These are phyloP conservation scores for Suhomyces sp. DNA, from an alignment of 805 yeast species.

Conservation along the genomic window DNA sequence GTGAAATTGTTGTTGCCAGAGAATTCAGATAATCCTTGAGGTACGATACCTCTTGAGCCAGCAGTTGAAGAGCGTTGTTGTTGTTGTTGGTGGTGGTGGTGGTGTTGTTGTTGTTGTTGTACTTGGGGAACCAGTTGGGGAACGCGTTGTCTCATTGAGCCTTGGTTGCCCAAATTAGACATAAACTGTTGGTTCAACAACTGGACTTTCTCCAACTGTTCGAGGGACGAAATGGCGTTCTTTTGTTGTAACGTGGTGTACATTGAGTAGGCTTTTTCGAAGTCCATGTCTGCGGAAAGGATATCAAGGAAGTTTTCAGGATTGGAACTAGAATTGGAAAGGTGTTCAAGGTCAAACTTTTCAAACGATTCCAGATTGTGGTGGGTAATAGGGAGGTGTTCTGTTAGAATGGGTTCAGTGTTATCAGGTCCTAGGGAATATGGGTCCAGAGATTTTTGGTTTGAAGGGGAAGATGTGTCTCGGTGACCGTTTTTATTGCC, in stretches of 20 bases:
- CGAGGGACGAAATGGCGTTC: conserved; percentile 31
- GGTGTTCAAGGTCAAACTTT: too few species aligned
- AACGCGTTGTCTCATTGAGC: too few species aligned
- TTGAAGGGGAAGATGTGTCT: too few species aligned
- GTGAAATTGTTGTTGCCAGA: conserved; percentile 8
- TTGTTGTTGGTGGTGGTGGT: neutral
- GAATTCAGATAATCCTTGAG: conserved; percentile 2
- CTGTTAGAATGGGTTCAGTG: too few species aligned
- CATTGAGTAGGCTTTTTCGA: conserved; percentile 45
- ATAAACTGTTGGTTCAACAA: conserved; percentile 24
- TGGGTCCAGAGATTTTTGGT: too few species aligned
- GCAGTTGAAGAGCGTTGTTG: neutral
- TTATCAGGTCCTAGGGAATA: too few species aligned
- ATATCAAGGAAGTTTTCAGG: conserved; percentile 21
- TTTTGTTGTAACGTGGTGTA: conserved; percentile 40
- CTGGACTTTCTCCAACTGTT: conserved; percentile 40
- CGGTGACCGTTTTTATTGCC: neutral
- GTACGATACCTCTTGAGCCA: neutral
- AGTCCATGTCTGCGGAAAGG: conserved; percentile 43
- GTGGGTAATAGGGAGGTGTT: too few species aligned
- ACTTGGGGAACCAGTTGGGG: conserved; percentile 1
- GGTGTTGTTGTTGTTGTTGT: conserved; percentile 4
- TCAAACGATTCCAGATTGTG: too few species aligned
- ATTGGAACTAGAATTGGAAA: too few species aligned
- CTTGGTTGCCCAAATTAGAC: conserved; percentile 1